These are phyloP conservation scores for Quercus phellos DNA, from an alignment of 331 rosid genomes.

Conservation along the genomic window DNA sequence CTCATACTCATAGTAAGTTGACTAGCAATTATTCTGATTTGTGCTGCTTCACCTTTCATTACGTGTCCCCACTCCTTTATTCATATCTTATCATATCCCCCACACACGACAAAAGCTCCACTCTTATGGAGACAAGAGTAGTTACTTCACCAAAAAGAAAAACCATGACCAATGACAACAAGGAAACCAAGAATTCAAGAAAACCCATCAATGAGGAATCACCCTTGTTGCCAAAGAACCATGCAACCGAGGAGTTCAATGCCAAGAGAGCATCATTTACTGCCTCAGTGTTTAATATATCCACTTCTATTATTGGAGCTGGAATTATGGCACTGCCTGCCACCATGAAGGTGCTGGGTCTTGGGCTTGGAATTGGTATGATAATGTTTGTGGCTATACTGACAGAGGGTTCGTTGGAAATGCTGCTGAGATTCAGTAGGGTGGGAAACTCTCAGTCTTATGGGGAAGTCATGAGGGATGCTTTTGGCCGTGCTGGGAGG, in stretches of 20 bases:
- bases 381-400: conserved; percentile 50
- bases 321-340: conserved; percentile 81
- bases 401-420: conserved; percentile 43
- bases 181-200: background rate
- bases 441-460: conserved; percentile 33
- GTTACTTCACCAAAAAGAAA: background rate
- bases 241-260: background rate
- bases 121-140: no score
- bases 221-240: conserved; percentile 24
- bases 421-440: conserved; percentile 54
- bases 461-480: conserved; percentile 41
- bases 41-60: background rate
- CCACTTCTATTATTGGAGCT: conserved; percentile 70
- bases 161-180: background rate
- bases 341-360: conserved; percentile 60
- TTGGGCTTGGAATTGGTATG: conserved; percentile 37
- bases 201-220: conserved; percentile 8
- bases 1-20: no score
- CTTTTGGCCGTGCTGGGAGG: conserved; percentile 48
- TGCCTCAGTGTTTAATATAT: conserved; percentile 56
- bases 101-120: no score
- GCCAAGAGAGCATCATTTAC: conserved; percentile 34
- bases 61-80: no score
- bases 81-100: no score
- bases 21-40: no score